Base-by-base conservation (phyloP, 306 rosid genomes). In the Cucurbita argyrosperma region DNA sequence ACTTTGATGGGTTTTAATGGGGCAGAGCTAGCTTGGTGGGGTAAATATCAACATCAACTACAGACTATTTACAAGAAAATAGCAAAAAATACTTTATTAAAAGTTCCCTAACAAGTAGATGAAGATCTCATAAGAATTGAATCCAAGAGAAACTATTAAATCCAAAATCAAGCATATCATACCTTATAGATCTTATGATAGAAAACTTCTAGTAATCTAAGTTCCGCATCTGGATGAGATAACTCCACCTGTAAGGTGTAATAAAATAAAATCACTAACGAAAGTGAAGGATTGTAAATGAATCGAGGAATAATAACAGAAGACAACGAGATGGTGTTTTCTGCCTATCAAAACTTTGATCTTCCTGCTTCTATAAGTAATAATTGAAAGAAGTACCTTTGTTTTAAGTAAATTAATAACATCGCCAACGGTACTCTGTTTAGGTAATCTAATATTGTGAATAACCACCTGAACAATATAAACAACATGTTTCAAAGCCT, bases 161-260 rank as follows among this genome's bases (percentile, higher is more conserved):
- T 46, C 26, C 56, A 42, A 12, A 43, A 21, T 68, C 13, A 26
- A 47, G 56, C 19, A 55, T n/a, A 30, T 15, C 47, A 72, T 59
- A 93, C 98, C 97, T 93, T 93, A 74, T 93, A 93, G 57, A 93
- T 93, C 83, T 89, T 93, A 87, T 93, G 98, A 81, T 89, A 89
- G 77, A 93, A 93, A 82, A 90, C 97, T 80, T 93, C 98, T 19
- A 93, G 87, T 78, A 93, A 80, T 81, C 98, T 85, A 71, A 93
- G 86, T 81, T 90, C 97, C 10, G 94, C 98, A 75, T 86, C 76
- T 18, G 92, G 90, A 83, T 80, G 88, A 53, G 98, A 89, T 80
- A 93, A 82, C 81, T 90, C 98, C 37, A 90, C 96, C 98, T 93
- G 94, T 81, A 56, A 73, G 74, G 45, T 13, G 74, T 15, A 69